Evolutionary conservation across 2,329 filamentous ascomycete genomes (phyloP).

Genomic region (Juglanconis sp.): DNA sequence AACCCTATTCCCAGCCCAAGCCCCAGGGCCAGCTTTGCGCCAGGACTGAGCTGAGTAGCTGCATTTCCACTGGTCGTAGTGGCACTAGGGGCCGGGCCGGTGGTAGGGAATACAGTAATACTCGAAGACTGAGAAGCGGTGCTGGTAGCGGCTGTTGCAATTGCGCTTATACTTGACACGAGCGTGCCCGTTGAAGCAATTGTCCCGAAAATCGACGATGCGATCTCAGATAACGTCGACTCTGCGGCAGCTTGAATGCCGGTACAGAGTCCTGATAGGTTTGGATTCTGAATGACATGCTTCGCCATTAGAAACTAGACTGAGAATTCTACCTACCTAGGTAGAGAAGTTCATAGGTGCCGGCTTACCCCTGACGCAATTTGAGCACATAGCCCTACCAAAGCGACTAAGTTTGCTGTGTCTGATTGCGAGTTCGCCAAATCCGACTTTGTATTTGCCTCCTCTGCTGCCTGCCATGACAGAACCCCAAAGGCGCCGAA

Average conservation of each 20-base stretch:
- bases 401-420: conserved; percentile 2
- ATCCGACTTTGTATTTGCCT: neutral
- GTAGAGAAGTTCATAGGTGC: neutral
- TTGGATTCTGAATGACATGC: neutral
- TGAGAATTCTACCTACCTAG: neutral
- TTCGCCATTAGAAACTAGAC: neutral
- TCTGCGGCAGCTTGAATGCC: neutral
- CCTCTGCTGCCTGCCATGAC: neutral
- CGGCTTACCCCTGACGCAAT: neutral
- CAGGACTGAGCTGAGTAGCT: too few relatives aligned
- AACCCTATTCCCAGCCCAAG: neutral
- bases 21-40: neutral
- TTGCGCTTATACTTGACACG: neutral
- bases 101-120: too few relatives aligned
- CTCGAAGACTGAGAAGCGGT: neutral
- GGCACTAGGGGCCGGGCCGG: too few relatives aligned
- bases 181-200: neutral
- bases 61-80: too few relatives aligned
- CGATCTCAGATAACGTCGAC: neutral
- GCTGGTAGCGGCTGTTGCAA: neutral
- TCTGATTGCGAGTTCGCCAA: neutral
- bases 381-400: conserved; percentile 4
- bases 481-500: conserved; percentile 3
- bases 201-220: neutral
- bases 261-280: neutral